phyloP scores from a whole-genome alignment of 352 stramenopile species.

The Globisporangium parvum region DNA sequence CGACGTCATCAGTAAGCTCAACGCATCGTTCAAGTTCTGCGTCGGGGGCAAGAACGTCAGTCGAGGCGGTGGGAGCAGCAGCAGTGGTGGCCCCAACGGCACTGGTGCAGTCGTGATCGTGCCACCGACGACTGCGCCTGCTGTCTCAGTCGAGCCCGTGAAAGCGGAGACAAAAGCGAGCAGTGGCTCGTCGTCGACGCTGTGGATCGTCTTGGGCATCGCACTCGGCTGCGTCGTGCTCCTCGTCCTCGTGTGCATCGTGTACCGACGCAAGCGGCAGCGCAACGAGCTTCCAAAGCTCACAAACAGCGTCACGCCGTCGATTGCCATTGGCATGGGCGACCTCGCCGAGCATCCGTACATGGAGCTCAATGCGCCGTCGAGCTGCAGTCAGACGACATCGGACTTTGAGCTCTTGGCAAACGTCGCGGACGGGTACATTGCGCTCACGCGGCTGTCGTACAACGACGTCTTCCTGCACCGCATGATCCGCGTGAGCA shows the following conservation, averaged over 20 bases:
- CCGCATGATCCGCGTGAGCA: slow-evolving; percentile 70
- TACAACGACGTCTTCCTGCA: slow-evolving; percentile 71
- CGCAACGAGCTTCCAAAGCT: slow-evolving; percentile 43
- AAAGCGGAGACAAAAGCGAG: neutral
- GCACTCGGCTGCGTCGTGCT: slow-evolving; percentile 31
- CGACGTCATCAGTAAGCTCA: slow-evolving; percentile 35
- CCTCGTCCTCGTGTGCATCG: slow-evolving; percentile 22
- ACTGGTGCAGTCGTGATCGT: slow-evolving; percentile 5
- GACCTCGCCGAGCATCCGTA: slow-evolving; percentile 54
- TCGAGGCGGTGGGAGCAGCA: neutral
- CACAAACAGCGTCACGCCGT: slow-evolving; percentile 38
- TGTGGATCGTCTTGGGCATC: slow-evolving; percentile 39
- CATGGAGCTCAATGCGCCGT: slow-evolving; percentile 40
- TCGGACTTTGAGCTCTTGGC: slow-evolving; percentile 70
- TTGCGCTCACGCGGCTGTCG: slow-evolving; percentile 52
- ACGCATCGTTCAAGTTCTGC: slow-evolving; percentile 59
- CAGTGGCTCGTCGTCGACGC: slow-evolving; percentile 17
- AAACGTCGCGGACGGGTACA: slow-evolving; percentile 60
- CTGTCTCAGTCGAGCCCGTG: slow-evolving; percentile 4
- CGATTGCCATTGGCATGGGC: slow-evolving; percentile 50
- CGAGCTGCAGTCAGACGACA: slow-evolving; percentile 58
- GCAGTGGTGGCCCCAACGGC: slow-evolving; percentile 2
- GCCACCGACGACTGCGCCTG: slow-evolving; percentile 6
- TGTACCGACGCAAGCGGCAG: slow-evolving; percentile 34
- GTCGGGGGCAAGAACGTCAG: slow-evolving; percentile 7